phyloP scores from a whole-genome alignment of 371 early-diverging fungal species.

The Mucor lusitanicus region DNA sequence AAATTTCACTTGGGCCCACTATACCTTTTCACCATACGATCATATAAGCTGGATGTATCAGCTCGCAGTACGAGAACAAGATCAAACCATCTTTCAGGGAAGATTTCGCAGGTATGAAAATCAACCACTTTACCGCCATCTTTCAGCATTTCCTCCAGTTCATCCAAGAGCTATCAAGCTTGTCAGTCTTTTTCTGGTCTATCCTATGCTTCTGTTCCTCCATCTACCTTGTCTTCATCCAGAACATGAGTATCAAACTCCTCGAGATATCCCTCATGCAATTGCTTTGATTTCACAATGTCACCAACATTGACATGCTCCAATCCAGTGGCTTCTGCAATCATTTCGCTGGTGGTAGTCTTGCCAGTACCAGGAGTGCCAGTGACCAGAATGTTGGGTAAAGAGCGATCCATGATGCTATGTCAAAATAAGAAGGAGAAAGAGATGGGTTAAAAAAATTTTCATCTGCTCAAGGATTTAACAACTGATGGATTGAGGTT shows the following conservation, averaged over 20 bases:
- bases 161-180: constrained; percentile 70
- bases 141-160: constrained; percentile 79
- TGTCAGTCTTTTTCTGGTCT: not conserved
- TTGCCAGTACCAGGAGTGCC: constrained; percentile 99
- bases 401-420: constrained; percentile 33
- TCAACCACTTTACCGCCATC: constrained; percentile 90
- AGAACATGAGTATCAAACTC: constrained; percentile 91
- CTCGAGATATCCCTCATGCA: constrained; percentile 88
- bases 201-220: not conserved
- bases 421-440: not conserved
- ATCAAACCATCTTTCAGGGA: constrained; percentile 97
- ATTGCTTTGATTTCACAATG: constrained; percentile 81
- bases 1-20: not conserved
- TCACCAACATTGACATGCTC: constrained; percentile 88
- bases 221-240: constrained; percentile 92
- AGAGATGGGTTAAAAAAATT: not conserved
- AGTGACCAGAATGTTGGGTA: constrained; percentile 93
- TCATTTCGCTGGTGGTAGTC: constrained; percentile 88
- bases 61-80: constrained; percentile 91
- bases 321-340: constrained; percentile 71
- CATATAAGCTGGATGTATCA: constrained; percentile 79
- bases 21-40: constrained; percentile 84
- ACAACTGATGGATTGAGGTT: not conserved
- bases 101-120: constrained; percentile 92
- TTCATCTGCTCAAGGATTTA: not conserved